A percentile compares a stretch with the other conserved stretches of the same genome.
These are phyloP conservation scores for Seiridium unicorne DNA, from an alignment of 2,329 filamentous ascomycete genomes.

Conservation along the genomic window DNA sequence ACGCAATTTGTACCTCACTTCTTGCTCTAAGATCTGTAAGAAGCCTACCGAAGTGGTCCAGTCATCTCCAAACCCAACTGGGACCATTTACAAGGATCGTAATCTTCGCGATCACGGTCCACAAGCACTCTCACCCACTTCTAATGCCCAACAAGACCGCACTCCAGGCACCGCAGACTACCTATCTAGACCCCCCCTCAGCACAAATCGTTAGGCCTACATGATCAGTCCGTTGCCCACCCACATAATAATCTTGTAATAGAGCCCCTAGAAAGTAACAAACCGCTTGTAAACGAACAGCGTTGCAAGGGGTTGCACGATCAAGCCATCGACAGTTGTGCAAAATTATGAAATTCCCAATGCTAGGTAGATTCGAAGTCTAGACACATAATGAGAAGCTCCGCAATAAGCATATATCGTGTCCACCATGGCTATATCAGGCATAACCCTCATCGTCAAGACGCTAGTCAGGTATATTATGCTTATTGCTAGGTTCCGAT, in stretches of 20 bases:
- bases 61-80: conserved; percentile 37
- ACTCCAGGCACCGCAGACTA: conserved; percentile 55
- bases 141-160: conserved; percentile 44
- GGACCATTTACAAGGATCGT: conserved; percentile 47
- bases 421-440: conserved; percentile 38
- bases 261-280: no score
- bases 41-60: no score
- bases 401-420: conserved; percentile 40
- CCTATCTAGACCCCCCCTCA: conserved; percentile 60
- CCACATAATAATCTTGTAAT: no score
- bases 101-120: conserved; percentile 55
- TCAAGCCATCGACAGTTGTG: no score
- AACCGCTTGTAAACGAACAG: no score
- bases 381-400: conserved; percentile 24
- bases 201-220: conserved; percentile 49
- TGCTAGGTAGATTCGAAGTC: not conserved
- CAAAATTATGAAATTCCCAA: no score
- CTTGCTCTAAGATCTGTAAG: no score
- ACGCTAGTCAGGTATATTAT: conserved; percentile 56
- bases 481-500: conserved; percentile 65
- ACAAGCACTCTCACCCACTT: conserved; percentile 40
- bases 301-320: no score
- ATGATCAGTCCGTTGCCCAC: conserved; percentile 4
- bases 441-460: conserved; percentile 44
- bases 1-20: no score